Conservation (phyloP, 2,329 filamentous ascomycete genomes). For the Diplodia intermedia region DNA sequence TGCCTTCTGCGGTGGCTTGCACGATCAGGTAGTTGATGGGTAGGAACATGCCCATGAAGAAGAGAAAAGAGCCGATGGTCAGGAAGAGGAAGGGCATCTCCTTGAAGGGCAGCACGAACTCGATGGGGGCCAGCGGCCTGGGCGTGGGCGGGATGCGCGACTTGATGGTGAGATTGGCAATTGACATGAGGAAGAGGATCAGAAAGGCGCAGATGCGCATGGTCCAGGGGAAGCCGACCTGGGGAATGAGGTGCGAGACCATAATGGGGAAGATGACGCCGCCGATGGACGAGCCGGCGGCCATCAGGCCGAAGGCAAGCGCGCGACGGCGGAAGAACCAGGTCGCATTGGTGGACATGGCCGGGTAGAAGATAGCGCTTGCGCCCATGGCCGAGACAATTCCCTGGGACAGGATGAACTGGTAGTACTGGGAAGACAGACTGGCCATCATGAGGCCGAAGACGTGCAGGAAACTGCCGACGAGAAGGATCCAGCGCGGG, state of each 20-base stretch:
- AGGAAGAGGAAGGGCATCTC: conserved; percentile 47
- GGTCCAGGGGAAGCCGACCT: conserved; percentile 63
- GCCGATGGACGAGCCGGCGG: conserved; percentile 57
- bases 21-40: conserved; percentile 59
- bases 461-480: conserved; percentile 63
- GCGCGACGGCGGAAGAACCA: conserved; percentile 60
- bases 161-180: conserved; percentile 59
- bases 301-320: conserved; percentile 54
- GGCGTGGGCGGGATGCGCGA: conserved; percentile 53
- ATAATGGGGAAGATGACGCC: conserved; percentile 69
- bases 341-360: conserved; percentile 52
- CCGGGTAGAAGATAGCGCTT: conserved; percentile 58
- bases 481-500: conserved; percentile 61
- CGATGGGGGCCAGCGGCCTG: conserved; percentile 42
- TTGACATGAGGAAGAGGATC: conserved; percentile 63
- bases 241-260: conserved; percentile 60
- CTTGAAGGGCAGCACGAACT: conserved; percentile 40
- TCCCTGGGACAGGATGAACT: conserved; percentile 62
- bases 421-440: conserved; percentile 62
- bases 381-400: conserved; percentile 60
- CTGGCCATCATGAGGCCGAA: conserved; percentile 70
- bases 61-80: conserved; percentile 43
- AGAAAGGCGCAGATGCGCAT: conserved; percentile 66
- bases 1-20: conserved; percentile 54
- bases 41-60: conserved; percentile 68